Conservation (phyloP, 176 grass and related monocot genomes). For the Oryza meridionalis region DNA sequence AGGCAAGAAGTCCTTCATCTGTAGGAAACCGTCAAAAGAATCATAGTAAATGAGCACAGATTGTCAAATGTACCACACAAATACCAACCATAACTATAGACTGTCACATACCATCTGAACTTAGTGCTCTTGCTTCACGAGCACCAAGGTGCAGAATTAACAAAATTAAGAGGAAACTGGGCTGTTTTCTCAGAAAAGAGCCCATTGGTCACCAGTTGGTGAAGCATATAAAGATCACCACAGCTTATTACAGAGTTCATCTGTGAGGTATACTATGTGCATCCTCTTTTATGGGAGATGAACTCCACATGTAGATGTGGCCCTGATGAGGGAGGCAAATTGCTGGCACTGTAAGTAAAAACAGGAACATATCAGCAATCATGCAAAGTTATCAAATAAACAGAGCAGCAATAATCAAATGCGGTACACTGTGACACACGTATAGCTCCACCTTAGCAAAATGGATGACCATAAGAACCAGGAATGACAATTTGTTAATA, state of each 20-base stretch:
- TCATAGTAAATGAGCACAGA: too few relatives aligned
- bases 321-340: conserved; percentile 12
- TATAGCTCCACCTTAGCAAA: background rate
- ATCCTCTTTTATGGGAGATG: conserved; percentile 34
- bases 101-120: conserved; percentile 47
- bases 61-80: too few relatives aligned
- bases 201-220: conserved; percentile 64
- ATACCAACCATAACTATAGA: too few relatives aligned
- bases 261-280: conserved; percentile 36
- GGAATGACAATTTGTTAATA: background rate
- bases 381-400: conserved; percentile 21
- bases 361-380: conserved; percentile 5
- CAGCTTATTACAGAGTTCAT: conserved; percentile 54
- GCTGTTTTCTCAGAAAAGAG: conserved; percentile 69
- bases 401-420: conserved; percentile 33
- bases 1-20: too few relatives aligned
- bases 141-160: conserved; percentile 27
- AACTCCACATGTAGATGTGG: conserved; percentile 17
- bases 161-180: conserved; percentile 51
- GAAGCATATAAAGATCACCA: conserved; percentile 63
- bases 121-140: conserved; percentile 55
- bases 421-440: background rate
- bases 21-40: too few relatives aligned
- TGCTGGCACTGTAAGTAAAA: conserved; percentile 38
- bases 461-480: background rate